Evolutionary conservation across 2,329 filamentous ascomycete species (phyloP), one percentile per base, ranked within the genome.

Genomic region (Madurella fahalii): DNA sequence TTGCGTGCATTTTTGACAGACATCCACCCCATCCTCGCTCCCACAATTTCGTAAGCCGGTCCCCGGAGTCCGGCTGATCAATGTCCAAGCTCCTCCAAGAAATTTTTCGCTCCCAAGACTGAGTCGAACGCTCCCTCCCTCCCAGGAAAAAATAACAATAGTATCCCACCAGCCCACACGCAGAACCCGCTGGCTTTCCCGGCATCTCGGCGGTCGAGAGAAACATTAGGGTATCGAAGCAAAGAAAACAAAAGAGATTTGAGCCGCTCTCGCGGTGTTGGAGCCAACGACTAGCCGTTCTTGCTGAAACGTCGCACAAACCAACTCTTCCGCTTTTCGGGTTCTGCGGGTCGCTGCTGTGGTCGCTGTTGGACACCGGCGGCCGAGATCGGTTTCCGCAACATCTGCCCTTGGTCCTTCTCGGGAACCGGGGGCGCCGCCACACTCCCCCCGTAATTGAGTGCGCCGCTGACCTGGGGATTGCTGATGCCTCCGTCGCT

Each of bases 311-410:
- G 81, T 64, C 85, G 83, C 67, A 88, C 84, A 65, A 97, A 85
- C 90, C 92, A 96, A 68, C 91, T 94, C 79, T 91, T 92, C 61
- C 89, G 81, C 78, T 95, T 96, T 57, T 91, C 87, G 12, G 67
- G 67, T 17, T 63, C 58, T 3, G 67, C 67, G 5, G 71, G 68
- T 45, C 69, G 64, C 52, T 34, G 31, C 25, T 42, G 34, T 18
- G 34, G 44, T 25, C 40, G 39, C 47, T 67, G 62, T 60, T 69
- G 58, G 51, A 40, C 46, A 17, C 57, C 42, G 51, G 54, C 40
- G 42, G 41, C 50, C 17, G 57, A 41, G 13, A 59, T 56, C 13
- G 62, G 58, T 40, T 69, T 67, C 46, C 65, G 62, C 34, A 64
- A 39, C 8, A 67, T 58, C 17, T 61, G 18, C 18, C 61, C 66